A percentile compares a stretch with the other conserved stretches of the same genome.
These are phyloP conservation scores for Gaeumannomyces tritici DNA, from an alignment of 2,329 filamentous ascomycete species.

Conservation along the genomic window DNA sequence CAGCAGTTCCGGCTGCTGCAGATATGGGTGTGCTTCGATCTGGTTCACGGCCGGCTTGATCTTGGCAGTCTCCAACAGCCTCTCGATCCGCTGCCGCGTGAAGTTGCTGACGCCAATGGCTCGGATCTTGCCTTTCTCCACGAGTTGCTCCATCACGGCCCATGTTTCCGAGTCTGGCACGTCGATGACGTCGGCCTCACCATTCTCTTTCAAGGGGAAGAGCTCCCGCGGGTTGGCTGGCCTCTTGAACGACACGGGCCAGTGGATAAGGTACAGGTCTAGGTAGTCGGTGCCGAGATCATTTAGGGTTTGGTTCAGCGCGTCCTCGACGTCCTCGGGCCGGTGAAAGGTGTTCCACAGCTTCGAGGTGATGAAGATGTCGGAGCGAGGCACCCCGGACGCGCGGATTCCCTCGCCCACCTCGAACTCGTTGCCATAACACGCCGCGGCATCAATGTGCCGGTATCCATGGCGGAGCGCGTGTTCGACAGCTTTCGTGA, in stretches of 20 bases:
- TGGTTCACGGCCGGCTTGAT: constrained; percentile 55
- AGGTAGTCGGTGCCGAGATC: constrained; percentile 42
- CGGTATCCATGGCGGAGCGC: constrained; percentile 33
- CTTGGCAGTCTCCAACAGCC: constrained; percentile 37
- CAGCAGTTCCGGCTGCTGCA: constrained; percentile 50
- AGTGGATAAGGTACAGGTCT: constrained; percentile 42
- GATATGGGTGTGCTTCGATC: constrained; percentile 59
- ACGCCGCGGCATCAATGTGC: constrained; percentile 21
- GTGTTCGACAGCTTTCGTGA: constrained; percentile 34
- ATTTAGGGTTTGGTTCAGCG: constrained; percentile 35
- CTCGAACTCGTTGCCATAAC: constrained; percentile 26
- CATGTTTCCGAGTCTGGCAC: constrained; percentile 24
- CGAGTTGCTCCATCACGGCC: constrained; percentile 27
- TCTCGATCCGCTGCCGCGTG: constrained; percentile 28
- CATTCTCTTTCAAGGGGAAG: constrained; percentile 33
- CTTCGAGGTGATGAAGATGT: constrained; percentile 49
- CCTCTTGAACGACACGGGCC: constrained; percentile 12
- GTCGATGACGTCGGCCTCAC: constrained; percentile 9
- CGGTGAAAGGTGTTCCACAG: constrained; percentile 56
- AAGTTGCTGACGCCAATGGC: constrained; percentile 45
- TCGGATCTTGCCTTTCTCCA: constrained; percentile 25
- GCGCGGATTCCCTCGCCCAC: constrained; percentile 9
- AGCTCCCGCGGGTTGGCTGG: constrained; percentile 17
- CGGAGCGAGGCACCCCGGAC: constrained; percentile 7
- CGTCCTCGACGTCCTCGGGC: constrained; percentile 46